Evolutionary conservation across 495 filamentous ascomycete genomes (phyloP).

Genomic region (Copromyces sp.): DNA sequence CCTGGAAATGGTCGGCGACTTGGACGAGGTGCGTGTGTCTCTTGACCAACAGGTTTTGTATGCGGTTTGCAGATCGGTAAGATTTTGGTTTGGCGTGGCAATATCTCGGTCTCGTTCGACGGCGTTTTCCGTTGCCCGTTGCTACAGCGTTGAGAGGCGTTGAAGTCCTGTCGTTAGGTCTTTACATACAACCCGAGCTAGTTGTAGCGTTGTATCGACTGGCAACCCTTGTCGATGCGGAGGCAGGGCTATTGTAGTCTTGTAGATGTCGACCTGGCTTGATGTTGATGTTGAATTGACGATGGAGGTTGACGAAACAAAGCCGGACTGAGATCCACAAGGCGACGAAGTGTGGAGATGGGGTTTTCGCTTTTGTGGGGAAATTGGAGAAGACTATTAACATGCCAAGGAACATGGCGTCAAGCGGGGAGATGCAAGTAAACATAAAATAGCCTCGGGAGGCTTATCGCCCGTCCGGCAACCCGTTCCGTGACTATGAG

Average conservation of each 20-base stretch:
- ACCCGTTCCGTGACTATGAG: not conserved
- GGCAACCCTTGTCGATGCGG: slow-evolving; percentile 10
- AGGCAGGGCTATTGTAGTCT: not conserved
- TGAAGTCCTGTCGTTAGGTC: not conserved
- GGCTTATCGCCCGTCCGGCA: not conserved
- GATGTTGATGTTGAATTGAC: not conserved
- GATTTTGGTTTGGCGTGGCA: slow-evolving; percentile 9
- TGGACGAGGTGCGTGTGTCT: slow-evolving; percentile 2
- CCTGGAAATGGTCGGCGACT: not conserved
- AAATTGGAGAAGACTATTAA: not conserved
- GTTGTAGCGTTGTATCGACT: not conserved
- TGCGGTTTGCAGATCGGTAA: slow-evolving; percentile 15
- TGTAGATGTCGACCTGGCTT: not conserved
- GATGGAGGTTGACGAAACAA: not conserved
- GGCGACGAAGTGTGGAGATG: not conserved
- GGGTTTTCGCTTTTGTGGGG: not conserved
- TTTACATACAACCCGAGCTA: not conserved
- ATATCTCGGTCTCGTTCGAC: slow-evolving; percentile 6
- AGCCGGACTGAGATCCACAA: not conserved
- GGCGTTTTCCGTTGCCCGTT: slow-evolving; percentile 4
- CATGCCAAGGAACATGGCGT: not conserved
- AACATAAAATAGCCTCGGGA: not conserved
- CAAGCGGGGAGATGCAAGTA: not conserved
- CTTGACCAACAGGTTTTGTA: slow-evolving; percentile 9
- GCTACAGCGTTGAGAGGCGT: not conserved